phyloP scores from a whole-genome alignment of 2,329 filamentous ascomycete species.

The Zymoseptoria crescenta region DNA sequence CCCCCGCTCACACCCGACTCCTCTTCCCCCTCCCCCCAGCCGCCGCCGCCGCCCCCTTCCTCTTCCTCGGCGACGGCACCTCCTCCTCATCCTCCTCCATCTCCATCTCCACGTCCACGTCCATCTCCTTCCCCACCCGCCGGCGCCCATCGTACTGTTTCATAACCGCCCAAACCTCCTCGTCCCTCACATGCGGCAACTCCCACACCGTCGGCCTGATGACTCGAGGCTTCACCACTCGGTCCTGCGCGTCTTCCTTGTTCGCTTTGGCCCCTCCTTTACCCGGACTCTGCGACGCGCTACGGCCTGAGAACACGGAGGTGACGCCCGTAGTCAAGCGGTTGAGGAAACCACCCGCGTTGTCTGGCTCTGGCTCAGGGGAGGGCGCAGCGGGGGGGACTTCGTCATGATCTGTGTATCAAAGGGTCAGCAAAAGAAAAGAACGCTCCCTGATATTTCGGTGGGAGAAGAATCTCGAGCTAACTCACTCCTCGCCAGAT shows the following conservation, averaged over 20 bases:
- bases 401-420: not conserved
- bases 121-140: not conserved
- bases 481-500: constrained; percentile 23
- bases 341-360: not conserved
- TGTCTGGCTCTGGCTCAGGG: not conserved
- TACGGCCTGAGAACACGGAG: not conserved
- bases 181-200: not conserved
- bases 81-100: not conserved
- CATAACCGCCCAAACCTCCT: not conserved
- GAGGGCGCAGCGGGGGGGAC: not conserved
- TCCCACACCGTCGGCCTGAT: not conserved
- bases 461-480: too few species aligned
- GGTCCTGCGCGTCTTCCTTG: too few species aligned
- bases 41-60: not conserved
- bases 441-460: too few species aligned
- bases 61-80: not conserved
- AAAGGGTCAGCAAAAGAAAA: too few species aligned
- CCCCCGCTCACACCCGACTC: not conserved
- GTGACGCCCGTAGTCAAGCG: not conserved
- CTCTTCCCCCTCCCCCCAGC: not conserved
- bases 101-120: not conserved
- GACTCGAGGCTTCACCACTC: too few species aligned
- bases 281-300: not conserved
- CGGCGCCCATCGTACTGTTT: too few species aligned
- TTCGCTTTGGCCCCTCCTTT: not conserved